phyloP scores from a whole-genome alignment of 1,139 yeast species.

The Suhomyces bolitotheri region DNA sequence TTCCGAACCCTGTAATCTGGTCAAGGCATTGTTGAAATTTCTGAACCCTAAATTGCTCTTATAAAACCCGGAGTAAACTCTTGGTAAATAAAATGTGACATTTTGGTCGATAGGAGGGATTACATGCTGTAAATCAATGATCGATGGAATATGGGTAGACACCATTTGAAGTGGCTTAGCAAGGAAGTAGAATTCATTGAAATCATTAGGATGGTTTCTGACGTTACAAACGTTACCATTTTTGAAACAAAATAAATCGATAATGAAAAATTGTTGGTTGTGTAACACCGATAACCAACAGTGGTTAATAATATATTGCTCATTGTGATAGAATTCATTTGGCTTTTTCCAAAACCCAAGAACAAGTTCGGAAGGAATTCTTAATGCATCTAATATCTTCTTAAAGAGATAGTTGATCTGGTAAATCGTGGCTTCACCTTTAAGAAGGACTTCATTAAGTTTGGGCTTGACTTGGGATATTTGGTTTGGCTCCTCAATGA shows the following conservation, averaged over 20 bases:
- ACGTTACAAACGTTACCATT: conserved; percentile 41
- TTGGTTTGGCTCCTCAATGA: conserved; percentile 38
- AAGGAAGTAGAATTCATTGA: conserved; percentile 69
- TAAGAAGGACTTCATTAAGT: conserved; percentile 36
- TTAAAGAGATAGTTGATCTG: conserved; percentile 79
- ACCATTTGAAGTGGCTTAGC: conserved; percentile 73
- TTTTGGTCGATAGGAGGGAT: conserved; percentile 80
- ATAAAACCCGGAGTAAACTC: conserved; percentile 81
- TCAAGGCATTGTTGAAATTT: conserved; percentile 75
- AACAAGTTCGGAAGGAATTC: conserved; percentile 73
- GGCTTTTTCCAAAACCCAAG: conserved; percentile 85
- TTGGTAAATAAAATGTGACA: conserved; percentile 77
- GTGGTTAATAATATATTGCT: conserved; percentile 68
- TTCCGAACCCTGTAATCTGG: conserved; percentile 73
- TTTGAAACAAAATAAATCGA: conserved; percentile 55
- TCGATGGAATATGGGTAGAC: conserved; percentile 83
- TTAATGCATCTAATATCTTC: conserved; percentile 67
- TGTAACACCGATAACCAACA: conserved; percentile 83
- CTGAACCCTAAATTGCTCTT: conserved; percentile 56
- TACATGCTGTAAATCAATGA: conserved; percentile 78
- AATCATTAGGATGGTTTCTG: conserved; percentile 22
- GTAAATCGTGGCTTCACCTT: conserved; percentile 56
- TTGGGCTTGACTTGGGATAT: conserved; percentile 46
- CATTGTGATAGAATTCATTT: conserved; percentile 53
- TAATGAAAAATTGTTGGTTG: conserved; percentile 74